Evolutionary conservation across 805 yeast genomes (phyloP).

Genomic region (Candida quercuum): DNA sequence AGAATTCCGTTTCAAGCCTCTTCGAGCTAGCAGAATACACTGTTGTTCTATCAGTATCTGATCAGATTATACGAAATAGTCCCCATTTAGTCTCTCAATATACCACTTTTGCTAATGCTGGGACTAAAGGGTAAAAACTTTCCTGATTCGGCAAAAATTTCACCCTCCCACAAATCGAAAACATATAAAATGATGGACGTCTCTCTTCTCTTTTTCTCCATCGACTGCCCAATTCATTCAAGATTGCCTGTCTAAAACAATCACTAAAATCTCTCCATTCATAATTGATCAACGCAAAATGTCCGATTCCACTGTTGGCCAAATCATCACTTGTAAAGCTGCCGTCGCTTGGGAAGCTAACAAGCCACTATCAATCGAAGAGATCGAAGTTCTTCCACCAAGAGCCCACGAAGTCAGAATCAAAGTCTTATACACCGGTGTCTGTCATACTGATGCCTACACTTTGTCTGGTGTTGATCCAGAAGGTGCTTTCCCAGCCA

Average conservation of each 20-base stretch:
- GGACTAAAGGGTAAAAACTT: not conserved
- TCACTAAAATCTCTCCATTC: not conserved
- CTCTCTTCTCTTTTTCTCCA: no score
- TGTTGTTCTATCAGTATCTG: no score
- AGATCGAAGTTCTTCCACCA: slow-evolving; percentile 88
- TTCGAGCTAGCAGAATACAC: not conserved
- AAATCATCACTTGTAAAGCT: slow-evolving; percentile 80
- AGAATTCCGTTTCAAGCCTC: not conserved
- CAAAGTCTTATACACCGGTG: slow-evolving; percentile 83
- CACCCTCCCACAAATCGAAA: no score
- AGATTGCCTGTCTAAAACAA: not conserved
- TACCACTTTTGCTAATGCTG: no score
- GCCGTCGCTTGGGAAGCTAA: slow-evolving; percentile 98
- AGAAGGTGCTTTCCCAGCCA: slow-evolving; percentile 91
- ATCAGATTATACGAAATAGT: no score
- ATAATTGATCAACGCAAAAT: no score
- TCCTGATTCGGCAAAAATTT: not conserved
- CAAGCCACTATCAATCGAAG: slow-evolving; percentile 76
- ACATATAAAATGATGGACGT: no score
- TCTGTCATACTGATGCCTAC: slow-evolving; percentile 98
- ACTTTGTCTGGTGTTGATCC: slow-evolving; percentile 93
- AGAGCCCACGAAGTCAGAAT: slow-evolving; percentile 96
- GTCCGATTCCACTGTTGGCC: slow-evolving; percentile 5
- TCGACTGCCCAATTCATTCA: not conserved
- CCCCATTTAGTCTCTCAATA: no score